Percentiles rank a stretch among this genome's conserved stretches.
Evolutionary conservation across 306 rosid species (phyloP).

Genomic region (Trifolium subterraneum): DNA sequence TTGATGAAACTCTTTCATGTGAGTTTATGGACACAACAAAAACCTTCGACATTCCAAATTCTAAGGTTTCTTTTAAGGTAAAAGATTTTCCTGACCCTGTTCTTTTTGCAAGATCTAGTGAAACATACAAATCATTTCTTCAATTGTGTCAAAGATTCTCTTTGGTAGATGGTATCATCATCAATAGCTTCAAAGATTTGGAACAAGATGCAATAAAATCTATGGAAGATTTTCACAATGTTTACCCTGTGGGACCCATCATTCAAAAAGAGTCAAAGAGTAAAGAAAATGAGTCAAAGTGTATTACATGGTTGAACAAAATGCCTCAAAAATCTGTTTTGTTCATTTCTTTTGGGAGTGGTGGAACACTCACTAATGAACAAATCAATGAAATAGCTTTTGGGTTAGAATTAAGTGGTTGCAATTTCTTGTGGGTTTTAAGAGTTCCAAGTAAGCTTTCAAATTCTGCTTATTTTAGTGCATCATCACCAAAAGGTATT

Average conservation of each 20-base stretch:
- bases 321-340: neutral
- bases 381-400: slow-evolving; percentile 12
- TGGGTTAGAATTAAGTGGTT: slow-evolving; percentile 10
- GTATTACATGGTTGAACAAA: slow-evolving; percentile 6
- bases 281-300: neutral
- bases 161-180: neutral
- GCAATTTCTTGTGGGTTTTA: slow-evolving; percentile 20
- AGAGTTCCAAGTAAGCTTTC: slow-evolving; percentile 1
- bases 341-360: slow-evolving; percentile 31
- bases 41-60: neutral
- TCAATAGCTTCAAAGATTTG: slow-evolving; percentile 3
- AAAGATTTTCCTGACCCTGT: neutral
- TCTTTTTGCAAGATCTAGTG: neutral
- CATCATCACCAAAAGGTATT: neutral
- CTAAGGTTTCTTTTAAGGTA: neutral
- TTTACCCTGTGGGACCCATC: slow-evolving; percentile 30
- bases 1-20: neutral
- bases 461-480: neutral
- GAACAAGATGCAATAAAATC: neutral
- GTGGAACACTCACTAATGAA: slow-evolving; percentile 25
- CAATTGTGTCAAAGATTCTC: neutral
- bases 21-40: neutral
- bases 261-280: neutral
- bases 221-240: neutral
- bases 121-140: neutral